These are phyloP conservation scores for Massarina eburnea DNA, from an alignment of 2,329 filamentous ascomycete species.

Conservation along the genomic window DNA sequence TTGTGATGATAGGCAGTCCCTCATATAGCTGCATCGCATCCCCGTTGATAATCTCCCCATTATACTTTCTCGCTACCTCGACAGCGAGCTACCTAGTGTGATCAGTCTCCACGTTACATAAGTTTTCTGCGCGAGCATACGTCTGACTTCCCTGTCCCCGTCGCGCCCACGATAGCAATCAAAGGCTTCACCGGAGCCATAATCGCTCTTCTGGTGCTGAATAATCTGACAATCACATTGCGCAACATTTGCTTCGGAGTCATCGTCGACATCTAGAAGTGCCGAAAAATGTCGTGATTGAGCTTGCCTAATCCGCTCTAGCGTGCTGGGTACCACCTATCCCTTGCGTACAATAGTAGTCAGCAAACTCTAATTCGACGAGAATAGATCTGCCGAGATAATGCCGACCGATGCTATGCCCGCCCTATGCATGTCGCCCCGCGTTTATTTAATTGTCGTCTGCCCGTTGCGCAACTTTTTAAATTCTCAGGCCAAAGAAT, in stretches of 20 bases:
- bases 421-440: no score
- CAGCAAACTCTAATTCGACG: no score
- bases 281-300: conserved; percentile 9
- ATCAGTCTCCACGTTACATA: conserved; percentile 33
- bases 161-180: conserved; percentile 82
- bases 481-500: not conserved
- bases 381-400: no score
- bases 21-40: conserved; percentile 98
- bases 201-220: conserved; percentile 26
- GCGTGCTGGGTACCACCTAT: conserved; percentile 14
- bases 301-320: conserved; percentile 21
- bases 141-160: conserved; percentile 91
- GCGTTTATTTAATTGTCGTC: not conserved
- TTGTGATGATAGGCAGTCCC: conserved; percentile 91
- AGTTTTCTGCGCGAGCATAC: conserved; percentile 50
- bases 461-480: conserved; percentile 8
- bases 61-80: conserved; percentile 77
- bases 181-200: conserved; percentile 55
- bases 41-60: conserved; percentile 94
- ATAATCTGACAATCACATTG: conserved; percentile 16
- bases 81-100: conserved; percentile 72
- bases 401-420: no score
- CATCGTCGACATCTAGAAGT: conserved; percentile 11
- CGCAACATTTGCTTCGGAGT: conserved; percentile 28
- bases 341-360: no score